These are phyloP conservation scores for Miamiensis avidus DNA, from an alignment of 169 alveolate genomes.

Conservation along the genomic window DNA sequence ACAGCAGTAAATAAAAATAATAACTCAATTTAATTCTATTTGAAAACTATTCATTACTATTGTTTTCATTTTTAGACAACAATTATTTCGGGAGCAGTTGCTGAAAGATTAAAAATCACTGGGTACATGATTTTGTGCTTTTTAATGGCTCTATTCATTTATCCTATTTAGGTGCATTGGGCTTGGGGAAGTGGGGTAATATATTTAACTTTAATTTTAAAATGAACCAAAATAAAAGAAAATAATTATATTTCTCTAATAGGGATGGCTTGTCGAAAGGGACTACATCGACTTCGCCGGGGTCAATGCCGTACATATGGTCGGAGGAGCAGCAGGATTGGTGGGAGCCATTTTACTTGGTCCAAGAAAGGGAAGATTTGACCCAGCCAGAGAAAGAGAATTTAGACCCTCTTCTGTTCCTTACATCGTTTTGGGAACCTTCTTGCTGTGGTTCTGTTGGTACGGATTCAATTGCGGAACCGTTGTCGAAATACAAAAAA, in stretches of 20 bases:
- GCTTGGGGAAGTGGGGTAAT: background rate
- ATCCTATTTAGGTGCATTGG: background rate
- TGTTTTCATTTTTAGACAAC: too few species aligned
- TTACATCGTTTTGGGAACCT: slow-evolving; percentile 7
- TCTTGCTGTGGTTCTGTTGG: background rate
- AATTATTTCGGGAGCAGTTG: slow-evolving; percentile 44
- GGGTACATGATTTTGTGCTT: background rate
- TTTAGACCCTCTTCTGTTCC: background rate
- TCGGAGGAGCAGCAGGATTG: slow-evolving; percentile 51
- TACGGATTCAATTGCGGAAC: background rate
- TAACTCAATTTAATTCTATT: too few species aligned
- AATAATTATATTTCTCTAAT: too few species aligned
- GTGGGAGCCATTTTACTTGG: slow-evolving; percentile 49
- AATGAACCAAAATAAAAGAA: background rate
- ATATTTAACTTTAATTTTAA: too few species aligned
- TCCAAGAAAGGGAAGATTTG: slow-evolving; percentile 38
- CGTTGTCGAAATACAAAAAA: background rate
- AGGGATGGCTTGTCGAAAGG: background rate
- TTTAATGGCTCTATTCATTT: background rate
- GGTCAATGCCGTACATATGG: slow-evolving; percentile 40
- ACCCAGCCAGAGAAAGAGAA: background rate
- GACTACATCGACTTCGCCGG: slow-evolving; percentile 54
- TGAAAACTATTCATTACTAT: too few species aligned
- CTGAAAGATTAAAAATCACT: slow-evolving; percentile 42
- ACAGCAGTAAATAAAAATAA: too few species aligned